Evolutionary conservation across 805 yeast species (phyloP).

Genomic region (Yarrowia osloensis): DNA sequence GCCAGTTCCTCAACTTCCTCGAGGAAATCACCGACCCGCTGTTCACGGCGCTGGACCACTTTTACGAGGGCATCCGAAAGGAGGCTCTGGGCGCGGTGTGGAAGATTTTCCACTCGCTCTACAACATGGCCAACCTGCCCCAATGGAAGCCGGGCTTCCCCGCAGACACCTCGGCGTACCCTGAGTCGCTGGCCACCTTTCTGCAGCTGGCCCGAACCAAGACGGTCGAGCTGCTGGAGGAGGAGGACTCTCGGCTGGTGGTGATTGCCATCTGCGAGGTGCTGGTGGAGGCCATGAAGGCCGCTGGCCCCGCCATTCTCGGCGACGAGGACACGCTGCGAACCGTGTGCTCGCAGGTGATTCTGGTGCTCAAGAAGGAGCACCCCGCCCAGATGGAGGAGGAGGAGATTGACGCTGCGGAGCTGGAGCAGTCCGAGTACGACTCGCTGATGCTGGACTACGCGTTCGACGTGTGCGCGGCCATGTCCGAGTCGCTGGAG

Average conservation of each 20-base stretch:
- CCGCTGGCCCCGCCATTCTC: constrained; percentile 70
- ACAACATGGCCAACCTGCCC: constrained; percentile 36
- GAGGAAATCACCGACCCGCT: constrained; percentile 63
- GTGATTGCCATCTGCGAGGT: constrained; percentile 77
- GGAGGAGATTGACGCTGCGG: constrained; percentile 55
- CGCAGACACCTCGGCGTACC: constrained; percentile 32
- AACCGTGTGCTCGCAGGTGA: constrained; percentile 65
- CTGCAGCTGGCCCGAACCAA: constrained; percentile 66
- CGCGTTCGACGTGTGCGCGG: constrained; percentile 81
- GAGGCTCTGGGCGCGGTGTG: constrained; percentile 80
- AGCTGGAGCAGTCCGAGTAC: constrained; percentile 50
- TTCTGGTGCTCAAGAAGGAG: constrained; percentile 73
- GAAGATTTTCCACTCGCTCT: constrained; percentile 76
- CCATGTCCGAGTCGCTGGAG: constrained; percentile 74
- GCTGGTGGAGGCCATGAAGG: constrained; percentile 64
- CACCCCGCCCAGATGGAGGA: constrained; percentile 80
- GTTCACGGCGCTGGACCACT: constrained; percentile 73
- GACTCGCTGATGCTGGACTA: constrained; percentile 78
- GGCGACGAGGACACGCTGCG: constrained; percentile 61
- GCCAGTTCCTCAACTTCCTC: constrained; percentile 73
- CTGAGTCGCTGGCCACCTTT: constrained; percentile 57
- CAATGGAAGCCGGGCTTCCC: constrained; percentile 45
- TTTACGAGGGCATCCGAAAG: constrained; percentile 84
- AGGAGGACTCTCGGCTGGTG: constrained; percentile 83
- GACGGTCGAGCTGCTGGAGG: constrained; percentile 63